Evolutionary conservation across 148 eudicot species (phyloP), one percentile per base, ranked within the genome.

Genomic region (Chenopodium suecicum): DNA sequence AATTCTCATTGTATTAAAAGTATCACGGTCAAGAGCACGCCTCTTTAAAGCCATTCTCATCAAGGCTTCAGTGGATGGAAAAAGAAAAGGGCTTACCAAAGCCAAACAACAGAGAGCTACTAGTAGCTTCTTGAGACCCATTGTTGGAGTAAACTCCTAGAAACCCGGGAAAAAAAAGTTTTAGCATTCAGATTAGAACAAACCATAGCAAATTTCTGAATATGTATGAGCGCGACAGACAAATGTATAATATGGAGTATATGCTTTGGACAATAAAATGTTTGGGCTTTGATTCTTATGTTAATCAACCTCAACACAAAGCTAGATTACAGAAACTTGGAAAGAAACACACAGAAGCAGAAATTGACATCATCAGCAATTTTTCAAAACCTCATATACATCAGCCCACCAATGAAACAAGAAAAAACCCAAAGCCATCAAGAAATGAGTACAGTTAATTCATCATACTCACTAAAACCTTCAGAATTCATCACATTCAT

Each of bases 41-140:
- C 86, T 91, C 83, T 91, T 93, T 78, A 95, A 75, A 79, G 85
- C 74, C 68, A 95, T 80, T 85, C 92, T 90, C 81, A 86, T 85
- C 58, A 95, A 84, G 47, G 85, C 90, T 73, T 87, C 86, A 65
- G 93, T 85, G 65, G 86, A 73, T 12, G 86, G 79, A 71, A 89
- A 83, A 64, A 90, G 50, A 44, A 82, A 56, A 52, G 85, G 82
- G 83, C 85, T 85, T 72, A 89, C 64, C 58, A 91, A 80, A 27
- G 86, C 88, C 81, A 82, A 86, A 44, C 90, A 65, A 78, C 82
- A 87, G 9, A 94, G 70, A 73, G 82, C 50, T 62, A 83, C 74
- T 37, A 83, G 63, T 14, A 89, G 77, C 83, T 86, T 77, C 29
- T 46, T 83, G 81, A 27, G 47, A 56, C 85, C 88, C 98, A 94